Evolutionary conservation across 768 basidiomycete species (phyloP).

Genomic region (Lactarius evosmus): DNA sequence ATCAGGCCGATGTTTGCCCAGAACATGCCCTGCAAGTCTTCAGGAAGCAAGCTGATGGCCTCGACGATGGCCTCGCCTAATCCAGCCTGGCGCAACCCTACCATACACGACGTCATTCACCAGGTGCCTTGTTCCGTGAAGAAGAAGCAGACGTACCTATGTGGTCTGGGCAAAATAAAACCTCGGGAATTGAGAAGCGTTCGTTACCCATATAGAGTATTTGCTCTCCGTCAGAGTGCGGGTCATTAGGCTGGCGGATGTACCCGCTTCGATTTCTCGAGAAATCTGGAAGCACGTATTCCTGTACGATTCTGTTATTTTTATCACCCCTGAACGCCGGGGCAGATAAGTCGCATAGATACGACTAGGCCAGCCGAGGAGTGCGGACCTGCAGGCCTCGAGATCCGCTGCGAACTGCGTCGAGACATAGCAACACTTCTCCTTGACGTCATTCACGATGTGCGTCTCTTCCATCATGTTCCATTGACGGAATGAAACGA

Average conservation of each 20-base stretch:
- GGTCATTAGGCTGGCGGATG: conserved; percentile 52
- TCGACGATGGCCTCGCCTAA: conserved; percentile 70
- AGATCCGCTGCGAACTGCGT: conserved; percentile 67
- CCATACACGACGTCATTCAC: conserved; percentile 5
- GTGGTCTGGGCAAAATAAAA: conserved; percentile 86
- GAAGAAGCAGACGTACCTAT: conserved; percentile 55
- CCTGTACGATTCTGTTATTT: conserved; percentile 71
- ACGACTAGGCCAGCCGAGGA: conserved; percentile 3
- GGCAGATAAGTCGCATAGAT: conserved; percentile 10
- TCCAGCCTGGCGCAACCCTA: conserved; percentile 79
- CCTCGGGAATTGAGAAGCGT: conserved; percentile 88
- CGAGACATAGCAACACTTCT: conserved; percentile 85
- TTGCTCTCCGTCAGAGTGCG: conserved; percentile 54
- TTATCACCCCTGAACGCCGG: conserved; percentile 45
- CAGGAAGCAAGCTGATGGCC: conserved; percentile 72
- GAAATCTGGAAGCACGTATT: conserved; percentile 90
- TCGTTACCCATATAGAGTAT: conserved; percentile 88
- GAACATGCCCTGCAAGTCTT: conserved; percentile 87
- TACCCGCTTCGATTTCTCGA: conserved; percentile 60
- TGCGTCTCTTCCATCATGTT: conserved; percentile 98
- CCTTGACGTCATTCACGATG: conserved; percentile 91
- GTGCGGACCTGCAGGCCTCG: conserved; percentile 70
- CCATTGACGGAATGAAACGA: conserved; percentile 94
- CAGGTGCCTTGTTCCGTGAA: conserved; percentile 6
- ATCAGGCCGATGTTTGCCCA: conserved; percentile 92